Evolutionary conservation across 2,329 filamentous ascomycete species (phyloP).

Genomic region (Curvularia sp.): DNA sequence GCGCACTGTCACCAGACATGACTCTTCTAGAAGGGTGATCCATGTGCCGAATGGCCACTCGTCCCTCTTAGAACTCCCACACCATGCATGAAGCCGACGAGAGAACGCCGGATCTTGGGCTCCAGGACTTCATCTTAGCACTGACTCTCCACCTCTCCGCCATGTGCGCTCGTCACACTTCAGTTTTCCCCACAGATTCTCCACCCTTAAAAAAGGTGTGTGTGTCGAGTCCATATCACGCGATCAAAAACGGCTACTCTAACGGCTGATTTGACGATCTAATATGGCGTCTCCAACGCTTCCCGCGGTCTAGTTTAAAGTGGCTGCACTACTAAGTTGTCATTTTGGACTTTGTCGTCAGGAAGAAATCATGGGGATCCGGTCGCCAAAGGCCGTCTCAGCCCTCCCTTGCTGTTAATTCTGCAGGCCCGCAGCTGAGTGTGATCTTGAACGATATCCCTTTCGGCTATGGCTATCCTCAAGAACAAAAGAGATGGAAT

Average conservation of each 20-base stretch:
- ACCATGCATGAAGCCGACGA: background rate
- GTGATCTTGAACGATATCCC: no score
- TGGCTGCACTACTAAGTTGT: conserved; percentile 1
- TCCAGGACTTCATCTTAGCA: conserved; percentile 6
- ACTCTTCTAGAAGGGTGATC: conserved; percentile 1
- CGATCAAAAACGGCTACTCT: conserved; percentile 15
- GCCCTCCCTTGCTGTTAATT: background rate
- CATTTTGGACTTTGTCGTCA: conserved; percentile 4
- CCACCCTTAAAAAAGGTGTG: conserved; percentile 11
- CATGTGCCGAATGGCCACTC: background rate
- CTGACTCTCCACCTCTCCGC: conserved; percentile 15
- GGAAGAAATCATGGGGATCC: background rate
- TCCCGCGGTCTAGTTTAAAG: background rate
- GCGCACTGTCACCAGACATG: background rate
- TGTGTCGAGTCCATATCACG: conserved; percentile 16
- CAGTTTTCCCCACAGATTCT: conserved; percentile 12
- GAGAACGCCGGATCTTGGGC: background rate
- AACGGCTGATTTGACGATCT: conserved; percentile 19
- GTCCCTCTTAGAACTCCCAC: background rate
- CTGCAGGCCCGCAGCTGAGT: background rate
- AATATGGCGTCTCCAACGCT: conserved; percentile 12
- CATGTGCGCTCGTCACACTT: conserved; percentile 28
- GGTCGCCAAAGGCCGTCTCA: background rate
- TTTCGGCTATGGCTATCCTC: background rate
- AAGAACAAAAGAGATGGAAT: background rate